Conservation (phyloP, 495 filamentous ascomycete genomes). For the Xanthoparmelia taractica region DNA sequence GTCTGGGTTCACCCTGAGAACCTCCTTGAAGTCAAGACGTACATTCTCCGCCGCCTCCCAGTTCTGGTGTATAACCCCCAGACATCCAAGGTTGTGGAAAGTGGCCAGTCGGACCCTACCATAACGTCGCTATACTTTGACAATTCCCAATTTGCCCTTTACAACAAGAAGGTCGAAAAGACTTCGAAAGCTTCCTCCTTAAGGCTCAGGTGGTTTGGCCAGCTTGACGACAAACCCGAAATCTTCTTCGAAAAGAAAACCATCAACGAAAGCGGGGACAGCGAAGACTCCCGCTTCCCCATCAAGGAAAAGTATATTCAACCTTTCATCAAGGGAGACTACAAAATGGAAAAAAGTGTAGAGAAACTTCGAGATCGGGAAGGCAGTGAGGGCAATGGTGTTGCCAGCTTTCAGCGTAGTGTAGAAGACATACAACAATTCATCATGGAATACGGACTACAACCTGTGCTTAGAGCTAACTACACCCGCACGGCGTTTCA, state of each 20-base stretch:
- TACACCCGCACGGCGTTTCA: conserved; percentile 95
- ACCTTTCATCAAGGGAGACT: conserved; percentile 76
- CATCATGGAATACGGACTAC: conserved; percentile 65
- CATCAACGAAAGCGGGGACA: conserved; percentile 62
- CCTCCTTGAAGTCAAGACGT: conserved; percentile 89
- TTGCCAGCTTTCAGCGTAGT: conserved; percentile 60
- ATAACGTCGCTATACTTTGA: conserved; percentile 97
- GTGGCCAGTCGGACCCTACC: conserved; percentile 71
- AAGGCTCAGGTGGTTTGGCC: conserved; percentile 84
- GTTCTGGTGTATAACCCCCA: conserved; percentile 87
- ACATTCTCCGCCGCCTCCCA: conserved; percentile 81
- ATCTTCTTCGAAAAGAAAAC: conserved; percentile 86
- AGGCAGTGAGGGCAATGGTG: conserved; percentile 50
- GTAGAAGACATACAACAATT: conserved; percentile 75
- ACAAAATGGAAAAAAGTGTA: conserved; percentile 84
- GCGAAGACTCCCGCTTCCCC: conserved; percentile 66
- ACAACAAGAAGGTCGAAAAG: conserved; percentile 73
- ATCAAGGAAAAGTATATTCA: conserved; percentile 94
- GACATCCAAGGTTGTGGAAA: conserved; percentile 67
- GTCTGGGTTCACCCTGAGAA: conserved; percentile 96
- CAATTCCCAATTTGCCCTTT: conserved; percentile 73
- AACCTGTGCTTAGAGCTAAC: conserved; percentile 83
- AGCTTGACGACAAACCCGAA: conserved; percentile 66
- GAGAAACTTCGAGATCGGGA: conserved; percentile 68
- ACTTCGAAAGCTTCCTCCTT: conserved; percentile 72